Evolutionary conservation across 495 filamentous ascomycete species (phyloP).

Genomic region (Daldinia decipiens): DNA sequence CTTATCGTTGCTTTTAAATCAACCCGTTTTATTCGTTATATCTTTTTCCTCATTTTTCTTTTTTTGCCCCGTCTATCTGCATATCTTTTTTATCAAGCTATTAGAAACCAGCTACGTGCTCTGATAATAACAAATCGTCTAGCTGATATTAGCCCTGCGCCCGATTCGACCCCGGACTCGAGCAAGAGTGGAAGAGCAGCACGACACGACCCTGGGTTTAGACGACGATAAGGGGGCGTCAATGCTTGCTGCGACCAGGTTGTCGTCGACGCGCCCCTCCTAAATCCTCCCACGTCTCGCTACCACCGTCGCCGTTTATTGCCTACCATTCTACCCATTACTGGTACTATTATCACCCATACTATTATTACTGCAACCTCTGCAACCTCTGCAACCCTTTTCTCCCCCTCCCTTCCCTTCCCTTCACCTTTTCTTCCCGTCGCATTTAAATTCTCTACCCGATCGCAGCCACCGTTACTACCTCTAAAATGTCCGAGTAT

Average conservation of each 20-base stretch:
- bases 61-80: neutral
- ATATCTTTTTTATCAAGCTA: neutral
- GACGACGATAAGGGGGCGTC: conserved; percentile 41
- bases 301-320: conserved; percentile 26
- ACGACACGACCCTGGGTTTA: conserved; percentile 10
- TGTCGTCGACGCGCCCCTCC: conserved; percentile 45
- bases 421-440: neutral
- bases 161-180: conserved; percentile 19
- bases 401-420: neutral
- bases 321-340: conserved; percentile 4
- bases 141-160: conserved; percentile 17
- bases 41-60: neutral
- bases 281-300: conserved; percentile 42
- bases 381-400: conserved; percentile 34
- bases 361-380: conserved; percentile 13
- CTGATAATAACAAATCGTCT: conserved; percentile 41
- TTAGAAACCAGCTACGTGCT: conserved; percentile 28
- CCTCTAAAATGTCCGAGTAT: conserved; percentile 57
- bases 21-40: conserved; percentile 5
- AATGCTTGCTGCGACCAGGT: conserved; percentile 45
- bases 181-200: conserved; percentile 20
- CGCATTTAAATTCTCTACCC: conserved; percentile 32
- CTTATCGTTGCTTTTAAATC: conserved; percentile 10
- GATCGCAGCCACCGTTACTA: conserved; percentile 29
- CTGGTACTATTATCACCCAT: conserved; percentile 5